Evolutionary conservation across 2,329 filamentous ascomycete species (phyloP).

Genomic region (Huntiella omanensis): DNA sequence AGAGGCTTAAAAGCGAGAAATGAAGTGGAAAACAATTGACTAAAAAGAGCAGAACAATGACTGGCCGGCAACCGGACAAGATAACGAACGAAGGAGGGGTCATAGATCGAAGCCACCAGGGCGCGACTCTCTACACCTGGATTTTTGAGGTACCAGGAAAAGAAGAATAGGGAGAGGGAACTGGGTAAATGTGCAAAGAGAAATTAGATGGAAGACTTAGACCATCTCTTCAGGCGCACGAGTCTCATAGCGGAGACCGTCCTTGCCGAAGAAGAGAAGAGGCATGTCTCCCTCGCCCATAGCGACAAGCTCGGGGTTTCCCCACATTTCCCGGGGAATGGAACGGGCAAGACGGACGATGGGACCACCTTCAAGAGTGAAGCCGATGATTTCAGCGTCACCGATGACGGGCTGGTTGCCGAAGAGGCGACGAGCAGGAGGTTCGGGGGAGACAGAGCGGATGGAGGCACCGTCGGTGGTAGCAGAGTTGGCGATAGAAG

Average conservation of each 20-base stretch:
- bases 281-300: slow-evolving; percentile 5
- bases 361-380: slow-evolving; percentile 26
- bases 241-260: slow-evolving; percentile 3
- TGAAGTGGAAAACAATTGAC: not conserved
- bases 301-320: slow-evolving; percentile 11
- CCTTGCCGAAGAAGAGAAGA: slow-evolving; percentile 6
- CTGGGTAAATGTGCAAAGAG: not conserved
- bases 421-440: slow-evolving; percentile 11
- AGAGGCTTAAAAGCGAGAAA: no score
- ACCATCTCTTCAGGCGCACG: slow-evolving; percentile 6
- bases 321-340: slow-evolving; percentile 13
- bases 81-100: not conserved
- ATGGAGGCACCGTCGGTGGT: not conserved
- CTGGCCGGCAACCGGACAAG: not conserved
- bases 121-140: not conserved
- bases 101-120: no score
- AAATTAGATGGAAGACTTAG: not conserved
- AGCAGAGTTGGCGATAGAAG: slow-evolving; percentile 1
- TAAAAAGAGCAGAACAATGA: not conserved
- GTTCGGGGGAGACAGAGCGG: not conserved
- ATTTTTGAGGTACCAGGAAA: not conserved
- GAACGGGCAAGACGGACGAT: slow-evolving; percentile 26
- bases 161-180: not conserved
- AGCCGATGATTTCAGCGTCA: slow-evolving; percentile 21
- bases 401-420: slow-evolving; percentile 13